These are phyloP conservation scores for Fusarium sororula DNA, from an alignment of 2,329 filamentous ascomycete genomes.

Conservation along the genomic window DNA sequence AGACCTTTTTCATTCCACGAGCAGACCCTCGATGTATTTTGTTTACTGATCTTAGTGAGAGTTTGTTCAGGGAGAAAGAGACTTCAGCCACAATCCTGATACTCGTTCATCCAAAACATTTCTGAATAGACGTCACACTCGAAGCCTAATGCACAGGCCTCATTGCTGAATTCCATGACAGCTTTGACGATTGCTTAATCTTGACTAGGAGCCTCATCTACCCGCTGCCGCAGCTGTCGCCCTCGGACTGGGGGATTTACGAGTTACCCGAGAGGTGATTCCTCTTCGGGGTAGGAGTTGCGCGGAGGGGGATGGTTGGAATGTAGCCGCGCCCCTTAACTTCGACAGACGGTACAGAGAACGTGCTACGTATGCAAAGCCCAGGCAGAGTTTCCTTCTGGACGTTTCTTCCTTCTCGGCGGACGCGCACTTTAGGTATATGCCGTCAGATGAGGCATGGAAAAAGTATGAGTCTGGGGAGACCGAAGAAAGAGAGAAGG, in stretches of 20 bases:
- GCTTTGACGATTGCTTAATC: constrained; percentile 3
- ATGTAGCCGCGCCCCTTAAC: constrained; percentile 19
- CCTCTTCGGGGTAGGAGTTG: background rate
- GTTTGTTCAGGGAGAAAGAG: constrained; percentile 4
- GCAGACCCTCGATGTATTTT: background rate
- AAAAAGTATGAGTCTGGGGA: constrained; percentile 2
- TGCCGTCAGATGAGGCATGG: background rate
- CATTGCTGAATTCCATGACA: background rate
- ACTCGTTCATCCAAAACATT: background rate
- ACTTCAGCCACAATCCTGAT: constrained; percentile 29
- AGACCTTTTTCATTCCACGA: background rate
- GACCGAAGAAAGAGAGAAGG: constrained; percentile 12
- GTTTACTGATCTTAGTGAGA: constrained; percentile 2
- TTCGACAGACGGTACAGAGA: background rate
- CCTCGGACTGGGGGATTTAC: background rate
- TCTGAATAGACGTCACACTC: constrained; percentile 7
- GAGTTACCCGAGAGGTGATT: background rate
- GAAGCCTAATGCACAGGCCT: background rate
- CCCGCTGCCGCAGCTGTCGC: background rate
- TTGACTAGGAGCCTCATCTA: constrained; percentile 15
- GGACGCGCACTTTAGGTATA: background rate
- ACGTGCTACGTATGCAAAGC: background rate
- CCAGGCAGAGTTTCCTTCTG: constrained; percentile 15
- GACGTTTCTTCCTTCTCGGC: constrained; percentile 11
- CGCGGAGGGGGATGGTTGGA: constrained; percentile 1